A percentile compares a stretch with the other conserved stretches of the same genome.
Conservation (phyloP, 345 rosid genomes). For the Moricandia arvensis region DNA sequence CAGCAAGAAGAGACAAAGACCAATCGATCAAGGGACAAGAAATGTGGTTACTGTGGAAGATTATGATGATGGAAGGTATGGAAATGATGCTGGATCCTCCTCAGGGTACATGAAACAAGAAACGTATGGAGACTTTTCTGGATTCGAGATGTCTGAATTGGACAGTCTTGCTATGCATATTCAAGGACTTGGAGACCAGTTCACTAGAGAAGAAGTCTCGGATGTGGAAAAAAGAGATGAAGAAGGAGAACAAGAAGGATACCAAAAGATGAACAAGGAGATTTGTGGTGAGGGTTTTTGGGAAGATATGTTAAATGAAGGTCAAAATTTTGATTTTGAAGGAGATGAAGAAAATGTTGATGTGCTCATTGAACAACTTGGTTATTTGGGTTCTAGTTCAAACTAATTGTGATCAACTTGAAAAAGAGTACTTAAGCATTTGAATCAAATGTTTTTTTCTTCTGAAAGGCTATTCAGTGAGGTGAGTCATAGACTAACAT, state of each 20-base stretch:
- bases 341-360: constrained; percentile 51
- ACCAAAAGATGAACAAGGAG: constrained; percentile 16
- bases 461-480: not conserved
- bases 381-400: constrained; percentile 52
- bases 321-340: constrained; percentile 38
- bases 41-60: constrained; percentile 32
- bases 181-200: constrained; percentile 44
- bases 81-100: constrained; percentile 10
- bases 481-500: constrained; percentile 28
- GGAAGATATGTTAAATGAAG: constrained; percentile 61
- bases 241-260: constrained; percentile 20
- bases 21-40: constrained; percentile 44
- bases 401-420: constrained; percentile 14
- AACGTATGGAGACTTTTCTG: constrained; percentile 43
- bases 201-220: constrained; percentile 24
- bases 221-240: constrained; percentile 26
- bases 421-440: not conserved
- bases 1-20: constrained; percentile 53
- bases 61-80: constrained; percentile 24
- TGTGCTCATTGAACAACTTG: constrained; percentile 54
- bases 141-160: constrained; percentile 47
- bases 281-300: constrained; percentile 49
- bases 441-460: constrained; percentile 4
- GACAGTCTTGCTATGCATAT: constrained; percentile 50
- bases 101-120: constrained; percentile 40